Conservation (phyloP, 2,329 filamentous ascomycete genomes). For the Dactylonectria estremocensis region DNA sequence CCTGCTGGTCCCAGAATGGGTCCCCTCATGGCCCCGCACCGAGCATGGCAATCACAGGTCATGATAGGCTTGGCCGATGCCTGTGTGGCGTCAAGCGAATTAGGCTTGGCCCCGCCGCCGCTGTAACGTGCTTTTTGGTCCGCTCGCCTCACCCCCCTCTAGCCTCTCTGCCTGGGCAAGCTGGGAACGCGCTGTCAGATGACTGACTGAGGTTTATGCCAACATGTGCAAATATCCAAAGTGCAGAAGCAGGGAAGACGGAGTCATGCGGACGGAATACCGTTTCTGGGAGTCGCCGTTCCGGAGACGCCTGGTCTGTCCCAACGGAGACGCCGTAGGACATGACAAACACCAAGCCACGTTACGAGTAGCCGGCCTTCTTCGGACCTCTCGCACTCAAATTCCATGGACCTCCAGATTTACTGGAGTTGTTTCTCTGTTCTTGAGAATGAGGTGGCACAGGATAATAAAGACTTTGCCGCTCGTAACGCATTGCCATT, state of each 20-base stretch:
- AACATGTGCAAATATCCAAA: background rate
- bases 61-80: constrained; percentile 17
- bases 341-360: background rate
- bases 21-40: background rate
- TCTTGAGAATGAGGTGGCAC: too few species aligned
- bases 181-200: constrained; percentile 13
- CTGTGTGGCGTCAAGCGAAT: constrained; percentile 17
- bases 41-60: constrained; percentile 8
- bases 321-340: background rate
- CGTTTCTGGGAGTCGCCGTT: background rate
- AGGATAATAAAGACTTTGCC: background rate
- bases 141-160: background rate
- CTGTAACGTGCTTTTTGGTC: constrained; percentile 6
- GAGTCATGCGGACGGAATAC: background rate
- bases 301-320: background rate
- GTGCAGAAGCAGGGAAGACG: constrained; percentile 2
- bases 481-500: background rate
- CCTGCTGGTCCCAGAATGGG: too few species aligned
- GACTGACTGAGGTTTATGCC: constrained; percentile 17
- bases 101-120: constrained; percentile 18
- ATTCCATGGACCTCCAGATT: too few species aligned
- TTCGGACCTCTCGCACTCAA: background rate
- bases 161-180: background rate
- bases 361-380: background rate
- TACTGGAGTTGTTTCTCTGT: too few species aligned